These are phyloP conservation scores for Solanum chacoense DNA, from an alignment of 305 asterid genomes.

Conservation along the genomic window DNA sequence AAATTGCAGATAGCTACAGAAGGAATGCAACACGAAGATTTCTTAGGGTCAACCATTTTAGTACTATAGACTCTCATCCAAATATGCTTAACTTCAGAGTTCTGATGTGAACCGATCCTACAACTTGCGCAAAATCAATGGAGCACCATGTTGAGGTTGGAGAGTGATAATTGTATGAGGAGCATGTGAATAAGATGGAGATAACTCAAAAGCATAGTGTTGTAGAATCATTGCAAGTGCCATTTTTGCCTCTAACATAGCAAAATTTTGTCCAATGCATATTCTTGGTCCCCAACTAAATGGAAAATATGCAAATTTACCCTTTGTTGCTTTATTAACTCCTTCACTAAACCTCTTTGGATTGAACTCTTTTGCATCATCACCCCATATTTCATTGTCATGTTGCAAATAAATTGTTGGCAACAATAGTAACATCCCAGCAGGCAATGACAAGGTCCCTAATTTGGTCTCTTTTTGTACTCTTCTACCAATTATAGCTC, in stretches of 20 bases:
- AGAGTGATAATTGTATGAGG: conserved; percentile 4
- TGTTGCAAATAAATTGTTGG: conserved; percentile 13
- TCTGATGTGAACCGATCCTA: not conserved
- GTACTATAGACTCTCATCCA: not conserved
- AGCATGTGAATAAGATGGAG: conserved; percentile 21
- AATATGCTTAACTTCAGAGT: conserved; percentile 4
- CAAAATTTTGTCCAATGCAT: conserved; percentile 15
- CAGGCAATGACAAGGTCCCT: not conserved
- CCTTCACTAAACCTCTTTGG: conserved; percentile 18
- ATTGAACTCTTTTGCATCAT: conserved; percentile 17
- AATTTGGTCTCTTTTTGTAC: not conserved
- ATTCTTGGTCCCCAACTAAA: conserved; percentile 23
- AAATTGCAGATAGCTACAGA: not conserved
- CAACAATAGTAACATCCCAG: conserved; percentile 1
- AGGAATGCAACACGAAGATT: not conserved
- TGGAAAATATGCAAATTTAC: conserved; percentile 9
- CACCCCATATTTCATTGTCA: conserved; percentile 13
- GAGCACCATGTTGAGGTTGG: conserved; percentile 19
- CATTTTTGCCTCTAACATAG: conserved; percentile 13
- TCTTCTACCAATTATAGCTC: not conserved
- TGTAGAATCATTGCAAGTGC: conserved; percentile 19
- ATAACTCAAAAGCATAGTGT: conserved; percentile 12
- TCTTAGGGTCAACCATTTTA: not conserved
- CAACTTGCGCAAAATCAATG: not conserved
- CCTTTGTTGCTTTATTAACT: conserved; percentile 9